Evolutionary conservation across 225 moss, liverwort and hornwort genomes (phyloP), one percentile per base, ranked within the genome.

Genomic region (Marchantia paleacea): DNA sequence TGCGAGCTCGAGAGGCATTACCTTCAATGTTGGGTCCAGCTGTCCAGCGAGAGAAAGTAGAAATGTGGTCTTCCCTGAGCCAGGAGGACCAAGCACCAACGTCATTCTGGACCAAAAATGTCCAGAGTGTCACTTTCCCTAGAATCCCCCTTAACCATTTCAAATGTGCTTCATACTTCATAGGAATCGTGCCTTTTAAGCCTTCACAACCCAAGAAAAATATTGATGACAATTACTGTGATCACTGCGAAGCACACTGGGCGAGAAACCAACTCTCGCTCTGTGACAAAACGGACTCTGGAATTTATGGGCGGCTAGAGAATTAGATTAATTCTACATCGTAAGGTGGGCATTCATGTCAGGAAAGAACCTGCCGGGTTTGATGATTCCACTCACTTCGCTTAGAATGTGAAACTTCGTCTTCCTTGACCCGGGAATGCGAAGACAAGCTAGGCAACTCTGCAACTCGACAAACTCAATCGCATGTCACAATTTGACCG

Each of bases 331-430:
- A 39, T 66, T 22, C 29, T 29, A 28, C 66, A 5, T 29, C 57
- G 5, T 0, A 75, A 25, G 16, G 12, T 18, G 75, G 58, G 75
- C 54, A 75, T 7, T 55, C 55, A 57, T 76, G 77, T 77, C 77
- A 63, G 63, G 63, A 51, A 65, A 77, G 65, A 78, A 86, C 86
- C 86, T 83, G 81, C 86, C 78, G 54, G 86, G 83, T 55, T 80
- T 83, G 83, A 86, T 79, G 72, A 86, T 83, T 31, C 86, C 86
- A 50, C 80, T 77, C 80, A 83, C 78, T 63, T 75, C 86, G 52
- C 76, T 66, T 50, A 86, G 78, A 18, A 86, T 83, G 47, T 10
- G 65, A 48, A 77, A 22, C 62, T 64, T 77, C 76, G 8, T 15
- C 58, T 64, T 63, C 63, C 50, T 77, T 24, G 63, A 6, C 16